A percentile compares a stretch with the other conserved stretches of the same genome.
phyloP scores from a whole-genome alignment of 2,329 filamentous ascomycete species.

The Venturia carpophila region DNA sequence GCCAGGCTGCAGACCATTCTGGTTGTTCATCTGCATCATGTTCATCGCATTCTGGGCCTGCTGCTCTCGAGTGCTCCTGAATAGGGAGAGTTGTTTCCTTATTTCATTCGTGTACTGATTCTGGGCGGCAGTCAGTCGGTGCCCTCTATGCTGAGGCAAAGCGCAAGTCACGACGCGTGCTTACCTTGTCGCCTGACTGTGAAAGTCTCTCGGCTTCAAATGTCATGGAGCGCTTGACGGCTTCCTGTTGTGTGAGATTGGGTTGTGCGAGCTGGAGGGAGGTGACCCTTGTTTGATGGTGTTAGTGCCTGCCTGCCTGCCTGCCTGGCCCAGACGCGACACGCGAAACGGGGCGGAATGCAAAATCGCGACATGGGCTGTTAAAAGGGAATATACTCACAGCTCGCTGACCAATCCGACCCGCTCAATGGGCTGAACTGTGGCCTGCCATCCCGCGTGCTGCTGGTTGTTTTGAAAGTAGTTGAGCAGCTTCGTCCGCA shows the following conservation, averaged over 20 bases:
- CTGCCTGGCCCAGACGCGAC: background rate
- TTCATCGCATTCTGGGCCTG: constrained; percentile 8
- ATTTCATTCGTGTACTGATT: constrained; percentile 5
- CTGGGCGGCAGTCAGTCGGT: background rate
- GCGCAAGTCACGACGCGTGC: background rate
- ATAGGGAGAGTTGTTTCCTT: constrained; percentile 4
- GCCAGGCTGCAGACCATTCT: constrained; percentile 23
- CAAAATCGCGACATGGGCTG: background rate
- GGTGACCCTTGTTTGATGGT: constrained; percentile 10
- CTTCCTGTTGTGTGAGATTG: constrained; percentile 1
- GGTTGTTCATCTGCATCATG: constrained; percentile 12
- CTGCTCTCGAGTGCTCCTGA: constrained; percentile 2
- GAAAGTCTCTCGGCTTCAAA: constrained; percentile 2
- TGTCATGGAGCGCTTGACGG: constrained; percentile 8
- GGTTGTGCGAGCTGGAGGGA: constrained; percentile 11
- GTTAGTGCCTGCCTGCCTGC: background rate
- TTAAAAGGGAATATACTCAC: background rate
- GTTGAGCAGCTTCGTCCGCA: background rate
- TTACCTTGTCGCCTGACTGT: constrained; percentile 9
- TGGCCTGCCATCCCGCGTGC: constrained; percentile 10
- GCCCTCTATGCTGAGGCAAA: too few species aligned
- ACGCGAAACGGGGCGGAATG: constrained; percentile 1
- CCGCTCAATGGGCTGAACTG: constrained; percentile 1
- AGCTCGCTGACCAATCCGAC: constrained; percentile 6
- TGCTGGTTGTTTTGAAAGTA: constrained; percentile 5